phyloP scores from a whole-genome alignment of 768 basidiomycete species.

The Lactarius deliciosus region DNA sequence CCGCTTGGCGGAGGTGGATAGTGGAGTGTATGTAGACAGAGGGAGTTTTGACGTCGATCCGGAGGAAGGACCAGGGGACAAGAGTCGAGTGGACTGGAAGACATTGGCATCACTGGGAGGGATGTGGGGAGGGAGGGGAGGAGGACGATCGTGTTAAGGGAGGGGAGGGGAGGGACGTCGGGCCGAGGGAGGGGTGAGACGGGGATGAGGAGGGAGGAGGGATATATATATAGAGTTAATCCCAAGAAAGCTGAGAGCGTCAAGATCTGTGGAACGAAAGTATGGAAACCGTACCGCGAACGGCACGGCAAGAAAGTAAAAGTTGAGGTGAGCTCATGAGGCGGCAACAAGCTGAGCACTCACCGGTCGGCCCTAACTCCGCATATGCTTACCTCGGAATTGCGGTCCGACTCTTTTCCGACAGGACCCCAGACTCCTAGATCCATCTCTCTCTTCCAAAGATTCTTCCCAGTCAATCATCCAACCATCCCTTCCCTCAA shows the following conservation, averaged over 20 bases:
- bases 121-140: slow-evolving; percentile 11
- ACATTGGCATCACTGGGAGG: slow-evolving; percentile 19
- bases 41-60: neutral
- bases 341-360: neutral
- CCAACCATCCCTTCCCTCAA: neutral
- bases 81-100: neutral
- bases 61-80: slow-evolving; percentile 6
- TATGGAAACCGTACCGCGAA: slow-evolving; percentile 1
- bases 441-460: neutral
- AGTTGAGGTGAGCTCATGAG: slow-evolving; percentile 20
- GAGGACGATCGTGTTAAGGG: neutral
- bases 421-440: neutral
- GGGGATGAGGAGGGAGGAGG: neutral
- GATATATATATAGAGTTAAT: slow-evolving; percentile 14
- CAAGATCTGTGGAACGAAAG: neutral
- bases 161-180: neutral
- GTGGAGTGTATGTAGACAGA: neutral
- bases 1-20: slow-evolving; percentile 19
- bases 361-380: slow-evolving; percentile 17
- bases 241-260: neutral
- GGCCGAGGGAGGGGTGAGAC: slow-evolving; percentile 12
- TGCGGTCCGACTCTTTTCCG: slow-evolving; percentile 6
- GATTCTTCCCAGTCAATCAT: neutral
- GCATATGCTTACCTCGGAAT: neutral
- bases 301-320: slow-evolving; percentile 1